Base-by-base conservation (phyloP, 768 basidiomycete genomes). In the Termitomyces heimii region DNA sequence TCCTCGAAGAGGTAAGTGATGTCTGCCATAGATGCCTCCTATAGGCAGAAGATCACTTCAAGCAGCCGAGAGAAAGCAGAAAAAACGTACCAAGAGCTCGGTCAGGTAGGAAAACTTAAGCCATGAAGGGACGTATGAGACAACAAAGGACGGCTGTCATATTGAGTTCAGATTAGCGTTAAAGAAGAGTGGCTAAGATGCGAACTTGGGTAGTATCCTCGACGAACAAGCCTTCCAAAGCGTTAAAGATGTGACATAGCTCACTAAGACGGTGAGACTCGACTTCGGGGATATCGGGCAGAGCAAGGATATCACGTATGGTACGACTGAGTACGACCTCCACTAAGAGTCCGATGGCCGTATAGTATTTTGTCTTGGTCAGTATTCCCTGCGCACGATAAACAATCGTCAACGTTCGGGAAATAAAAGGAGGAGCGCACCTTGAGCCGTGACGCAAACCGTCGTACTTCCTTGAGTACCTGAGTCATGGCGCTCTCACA, bases 91-190 rank as follows among this genome's bases (percentile, higher is more conserved):
- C 77, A 98, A 69, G 13, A 98, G 79, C 69, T 97, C 94, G 2
- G 92, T 92, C 5, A 97, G 78, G 70, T 98, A 98, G 20, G 89
- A 93, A 70, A 92, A 96, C 70, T 96, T 96, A 63, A 97, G 77
- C 95, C 95, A 98, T 13, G 84, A 86, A 1, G 92, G 89, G n/a
- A 95, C 91, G 61, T 92, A 92, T 0, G 84, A 85, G 0, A 88
- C 88, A 7, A 92, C 85, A 48, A 89, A 84, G 0, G 91, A 88
- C 20, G 86, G 78, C 82, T 89, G 26, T 55, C 44, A 34, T 54
- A 43, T 53, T 3, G 50, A 20, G 16, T 28, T 47, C 14, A 54
- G 39, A 35, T 20, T 10, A 47, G 3, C 10, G 13, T 37, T 12
- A 16, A 47, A 24, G 2, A 28, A 26, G 20, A 22, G 24, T 18